A percentile compares a stretch with the other conserved stretches of the same genome.
Conservation (phyloP, 768 basidiomycete genomes). For the Lentinula detonsa region DNA sequence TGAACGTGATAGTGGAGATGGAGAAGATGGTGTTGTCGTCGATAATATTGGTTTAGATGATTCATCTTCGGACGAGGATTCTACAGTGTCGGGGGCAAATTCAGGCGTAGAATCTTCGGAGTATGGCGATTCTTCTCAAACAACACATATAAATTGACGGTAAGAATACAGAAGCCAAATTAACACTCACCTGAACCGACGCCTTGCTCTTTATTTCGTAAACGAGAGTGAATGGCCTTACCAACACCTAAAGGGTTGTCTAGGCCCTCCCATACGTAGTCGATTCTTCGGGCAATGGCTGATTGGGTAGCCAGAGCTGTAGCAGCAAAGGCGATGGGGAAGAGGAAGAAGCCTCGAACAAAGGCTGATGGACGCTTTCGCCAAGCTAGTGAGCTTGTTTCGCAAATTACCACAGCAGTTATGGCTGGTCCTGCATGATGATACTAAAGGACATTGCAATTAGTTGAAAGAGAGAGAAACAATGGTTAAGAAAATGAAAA, state of each 20-base stretch:
- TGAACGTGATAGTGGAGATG: neutral
- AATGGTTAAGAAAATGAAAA: neutral
- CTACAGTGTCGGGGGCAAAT: neutral
- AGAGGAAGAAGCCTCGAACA: neutral
- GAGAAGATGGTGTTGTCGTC: neutral
- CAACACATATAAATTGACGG: neutral
- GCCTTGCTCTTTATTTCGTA: neutral
- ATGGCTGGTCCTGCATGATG: neutral
- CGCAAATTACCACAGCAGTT: neutral
- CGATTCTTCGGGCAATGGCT: neutral
- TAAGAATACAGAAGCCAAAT: neutral
- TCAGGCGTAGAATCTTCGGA: neutral
- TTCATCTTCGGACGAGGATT: neutral
- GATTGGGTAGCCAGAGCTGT: neutral
- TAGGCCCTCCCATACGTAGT: neutral
- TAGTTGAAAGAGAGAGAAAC: neutral
- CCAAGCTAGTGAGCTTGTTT: neutral
- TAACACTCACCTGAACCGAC: neutral
- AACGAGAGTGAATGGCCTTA: neutral
- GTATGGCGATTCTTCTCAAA: neutral
- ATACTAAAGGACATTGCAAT: neutral
- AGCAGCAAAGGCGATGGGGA: neutral
- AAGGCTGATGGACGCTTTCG: neutral
- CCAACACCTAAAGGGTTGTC: neutral
- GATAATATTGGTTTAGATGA: neutral